Conservation (phyloP, 805 yeast genomes). For the Yarrowia sp. region DNA sequence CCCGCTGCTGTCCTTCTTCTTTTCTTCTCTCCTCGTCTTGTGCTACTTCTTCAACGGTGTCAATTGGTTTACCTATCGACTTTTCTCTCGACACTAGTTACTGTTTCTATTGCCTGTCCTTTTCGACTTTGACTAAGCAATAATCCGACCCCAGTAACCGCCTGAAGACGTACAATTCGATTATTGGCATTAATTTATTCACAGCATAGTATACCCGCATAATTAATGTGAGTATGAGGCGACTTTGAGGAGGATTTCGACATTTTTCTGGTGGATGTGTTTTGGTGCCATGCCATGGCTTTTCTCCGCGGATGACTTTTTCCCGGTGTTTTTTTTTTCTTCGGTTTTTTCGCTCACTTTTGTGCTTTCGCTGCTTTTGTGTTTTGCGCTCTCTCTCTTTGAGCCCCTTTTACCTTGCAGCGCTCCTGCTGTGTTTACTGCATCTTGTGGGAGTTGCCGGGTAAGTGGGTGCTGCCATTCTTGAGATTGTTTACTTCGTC, state of each 20-base stretch:
- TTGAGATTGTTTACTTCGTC: constrained; percentile 15
- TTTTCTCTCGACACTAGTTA: constrained; percentile 29
- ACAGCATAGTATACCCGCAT: constrained; percentile 39
- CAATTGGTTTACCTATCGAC: constrained; percentile 27
- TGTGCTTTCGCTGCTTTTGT: neutral
- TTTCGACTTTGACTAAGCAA: constrained; percentile 25
- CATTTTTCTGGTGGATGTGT: neutral
- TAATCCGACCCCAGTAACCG: constrained; percentile 30
- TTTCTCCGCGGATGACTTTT: constrained; percentile 12
- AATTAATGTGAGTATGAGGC: constrained; percentile 36
- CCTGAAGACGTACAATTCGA: constrained; percentile 38
- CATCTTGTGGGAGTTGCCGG: constrained; percentile 20
- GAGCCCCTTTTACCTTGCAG: constrained; percentile 35
- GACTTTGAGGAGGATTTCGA: neutral
- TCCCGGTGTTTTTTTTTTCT: constrained; percentile 4
- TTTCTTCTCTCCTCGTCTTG: constrained; percentile 38
- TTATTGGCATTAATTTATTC: constrained; percentile 38
- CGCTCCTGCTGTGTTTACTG: constrained; percentile 21
- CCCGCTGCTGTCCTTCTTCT: constrained; percentile 36
- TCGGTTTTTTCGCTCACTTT: constrained; percentile 15
- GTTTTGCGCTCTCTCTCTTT: neutral
- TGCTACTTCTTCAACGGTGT: constrained; percentile 31
- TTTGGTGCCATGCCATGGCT: neutral
- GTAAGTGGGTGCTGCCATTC: constrained; percentile 33
- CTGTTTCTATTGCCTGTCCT: constrained; percentile 32